Evolutionary conservation across 345 rosid species (phyloP), one percentile per base, ranked within the genome.

Genomic region (Acer campestre): DNA sequence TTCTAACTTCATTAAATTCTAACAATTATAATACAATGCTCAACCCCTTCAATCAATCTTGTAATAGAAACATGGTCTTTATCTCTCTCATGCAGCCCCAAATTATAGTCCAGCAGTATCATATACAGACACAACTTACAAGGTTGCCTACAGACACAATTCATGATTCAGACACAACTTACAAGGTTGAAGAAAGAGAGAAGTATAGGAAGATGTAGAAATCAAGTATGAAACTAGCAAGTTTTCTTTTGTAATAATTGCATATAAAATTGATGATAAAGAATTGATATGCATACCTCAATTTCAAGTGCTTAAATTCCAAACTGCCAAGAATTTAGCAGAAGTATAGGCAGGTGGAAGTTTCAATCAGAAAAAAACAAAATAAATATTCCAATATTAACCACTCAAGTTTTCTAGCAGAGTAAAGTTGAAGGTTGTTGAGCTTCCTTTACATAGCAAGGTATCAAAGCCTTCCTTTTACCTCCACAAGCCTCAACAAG

Each of bases 371-470:
- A 79, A 40, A 27, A 27, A 49, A 35, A 35, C n/a, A 74, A 17
- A 6, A 10, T 56, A 59, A 68, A 78, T 61, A 72, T 63, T 77
- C 84, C 68, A 80, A 79, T 74, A 61, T 59, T 55, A 74, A 69
- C 69, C 23, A 22, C 71, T 62, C 68, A 84, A 77, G 83, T 67
- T 78, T 72, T 80, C 76, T 51, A 51, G 69, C 75, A 38, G 73
- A 75, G 85, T 86, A 73, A 80, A 80, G 48, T 75, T 74, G 68
- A 81, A 86, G 85, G 72, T 27, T 61, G 51, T 40, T 38, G 82
- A 74, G 67, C 78, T 81, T 84, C 75, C 56, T 82, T 84, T 79
- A 79, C 79, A 70, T 85, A 84, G 75, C 82, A 86, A 87, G 87
- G 83, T 38, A 85, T 71, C 79, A 75, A 69, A 87, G 16, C 71